Conservation (phyloP, 371 early-diverging fungal genomes). For the Mycotypha africana region DNA sequence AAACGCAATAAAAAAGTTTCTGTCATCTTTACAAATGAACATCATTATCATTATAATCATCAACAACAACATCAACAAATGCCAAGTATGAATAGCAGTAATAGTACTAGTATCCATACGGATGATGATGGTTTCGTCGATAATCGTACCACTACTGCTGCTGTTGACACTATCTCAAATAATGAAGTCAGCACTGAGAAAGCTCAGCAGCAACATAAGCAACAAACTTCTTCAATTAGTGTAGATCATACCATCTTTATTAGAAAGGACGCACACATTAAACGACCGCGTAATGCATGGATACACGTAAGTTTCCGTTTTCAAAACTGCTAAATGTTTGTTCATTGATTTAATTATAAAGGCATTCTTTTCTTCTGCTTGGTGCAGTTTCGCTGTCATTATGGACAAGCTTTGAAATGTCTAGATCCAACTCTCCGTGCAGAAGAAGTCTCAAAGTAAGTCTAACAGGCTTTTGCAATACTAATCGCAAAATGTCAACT, state of each 20-base stretch:
- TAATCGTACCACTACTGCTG: background rate
- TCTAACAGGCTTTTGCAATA: too few species aligned
- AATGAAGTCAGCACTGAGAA: background rate
- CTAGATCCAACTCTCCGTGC: constrained; percentile 34
- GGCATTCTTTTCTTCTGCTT: background rate
- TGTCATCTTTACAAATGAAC: too few species aligned
- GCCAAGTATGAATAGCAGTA: too few species aligned
- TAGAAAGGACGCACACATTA: constrained; percentile 34
- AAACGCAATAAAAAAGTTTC: too few species aligned
- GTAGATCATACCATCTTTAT: constrained; percentile 27
- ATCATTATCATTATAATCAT: too few species aligned
- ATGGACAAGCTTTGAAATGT: constrained; percentile 29
- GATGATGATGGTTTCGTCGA: too few species aligned
- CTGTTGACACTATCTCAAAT: background rate
- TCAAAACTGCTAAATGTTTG: background rate
- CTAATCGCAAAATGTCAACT: too few species aligned
- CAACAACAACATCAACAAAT: too few species aligned
- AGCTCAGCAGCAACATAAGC: background rate
- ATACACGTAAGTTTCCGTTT: constrained; percentile 28
- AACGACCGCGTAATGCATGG: constrained; percentile 37
- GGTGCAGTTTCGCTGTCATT: constrained; percentile 30
- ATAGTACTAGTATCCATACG: too few species aligned
- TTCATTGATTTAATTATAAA: background rate
- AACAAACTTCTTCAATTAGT: constrained; percentile 1
- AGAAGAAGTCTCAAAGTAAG: constrained; percentile 37